Conservation (phyloP, 2,329 filamentous ascomycete species). For the Cladosporium colombiae region DNA sequence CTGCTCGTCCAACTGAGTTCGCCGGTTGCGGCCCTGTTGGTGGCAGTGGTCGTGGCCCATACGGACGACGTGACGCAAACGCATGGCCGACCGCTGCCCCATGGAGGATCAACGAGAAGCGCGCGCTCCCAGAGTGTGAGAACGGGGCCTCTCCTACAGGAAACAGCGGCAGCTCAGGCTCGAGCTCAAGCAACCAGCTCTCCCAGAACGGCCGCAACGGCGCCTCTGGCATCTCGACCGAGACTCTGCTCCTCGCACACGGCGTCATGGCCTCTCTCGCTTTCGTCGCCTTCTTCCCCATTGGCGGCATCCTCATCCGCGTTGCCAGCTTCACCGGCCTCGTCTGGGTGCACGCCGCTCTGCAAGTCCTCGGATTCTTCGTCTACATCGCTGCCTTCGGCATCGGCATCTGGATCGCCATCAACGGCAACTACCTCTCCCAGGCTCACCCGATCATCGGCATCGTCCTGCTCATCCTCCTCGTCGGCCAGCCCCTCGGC, state of each 20-base stretch:
- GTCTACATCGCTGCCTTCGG: constrained; percentile 53
- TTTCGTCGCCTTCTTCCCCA: constrained; percentile 49
- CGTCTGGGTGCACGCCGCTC: constrained; percentile 46
- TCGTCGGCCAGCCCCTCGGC: constrained; percentile 58
- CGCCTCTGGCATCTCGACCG: constrained; percentile 22
- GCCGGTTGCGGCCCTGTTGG: constrained; percentile 19
- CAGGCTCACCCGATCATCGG: constrained; percentile 56
- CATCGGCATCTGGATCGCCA: constrained; percentile 53
- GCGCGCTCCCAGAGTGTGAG: constrained; percentile 21
- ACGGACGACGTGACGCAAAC: not conserved
- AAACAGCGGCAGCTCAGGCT: constrained; percentile 3
- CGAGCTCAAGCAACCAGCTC: constrained; percentile 8
- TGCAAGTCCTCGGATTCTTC: constrained; percentile 52
- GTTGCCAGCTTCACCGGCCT: constrained; percentile 46
- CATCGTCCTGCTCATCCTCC: constrained; percentile 49
- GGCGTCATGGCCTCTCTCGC: constrained; percentile 46
- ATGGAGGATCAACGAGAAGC: constrained; percentile 15
- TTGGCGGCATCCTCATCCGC: constrained; percentile 47
- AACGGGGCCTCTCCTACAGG: not conserved
- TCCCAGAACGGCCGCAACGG: constrained; percentile 16
- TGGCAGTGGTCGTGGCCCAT: constrained; percentile 5
- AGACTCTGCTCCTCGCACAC: constrained; percentile 45
- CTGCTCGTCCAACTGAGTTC: constrained; percentile 23
- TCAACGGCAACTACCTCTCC: constrained; percentile 39
- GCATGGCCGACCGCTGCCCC: constrained; percentile 24